Evolutionary conservation across 2,329 filamentous ascomycete species (phyloP).

Genomic region (Trichophyton verrucosum): DNA sequence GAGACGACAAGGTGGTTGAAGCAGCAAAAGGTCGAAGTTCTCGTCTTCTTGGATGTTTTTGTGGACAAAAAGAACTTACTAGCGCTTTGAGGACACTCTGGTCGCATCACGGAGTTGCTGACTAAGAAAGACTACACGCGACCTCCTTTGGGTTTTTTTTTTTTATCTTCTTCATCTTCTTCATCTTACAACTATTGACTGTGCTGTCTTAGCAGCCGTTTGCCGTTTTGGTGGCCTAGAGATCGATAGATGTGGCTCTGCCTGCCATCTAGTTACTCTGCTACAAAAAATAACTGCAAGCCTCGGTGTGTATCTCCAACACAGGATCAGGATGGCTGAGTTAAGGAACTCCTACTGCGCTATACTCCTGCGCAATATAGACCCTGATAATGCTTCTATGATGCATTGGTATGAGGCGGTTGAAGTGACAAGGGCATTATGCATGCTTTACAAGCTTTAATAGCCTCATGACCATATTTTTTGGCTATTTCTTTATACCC

Average conservation of each 20-base stretch:
- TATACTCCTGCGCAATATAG: too few species aligned
- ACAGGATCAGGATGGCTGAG: too few species aligned
- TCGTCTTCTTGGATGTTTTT: neutral
- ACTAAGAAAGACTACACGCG: constrained; percentile 3
- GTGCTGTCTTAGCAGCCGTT: too few species aligned
- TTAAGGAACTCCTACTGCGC: too few species aligned
- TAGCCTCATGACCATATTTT: neutral
- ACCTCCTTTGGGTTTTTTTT: neutral
- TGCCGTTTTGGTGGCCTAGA: too few species aligned
- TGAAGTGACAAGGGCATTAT: neutral
- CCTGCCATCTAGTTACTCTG: too few species aligned
- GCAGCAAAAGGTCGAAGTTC: constrained; percentile 7
- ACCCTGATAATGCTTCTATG: neutral
- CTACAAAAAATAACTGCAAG: too few species aligned
- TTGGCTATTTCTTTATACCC: neutral
- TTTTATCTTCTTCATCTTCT: too few species aligned
- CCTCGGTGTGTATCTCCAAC: too few species aligned
- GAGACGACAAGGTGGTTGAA: constrained; percentile 17
- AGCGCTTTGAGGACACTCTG: constrained; percentile 16
- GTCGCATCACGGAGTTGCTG: constrained; percentile 9
- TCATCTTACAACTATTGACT: too few species aligned
- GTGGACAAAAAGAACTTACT: constrained; percentile 8
- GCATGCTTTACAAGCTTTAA: neutral
- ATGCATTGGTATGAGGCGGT: neutral
- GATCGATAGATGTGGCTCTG: too few species aligned